A percentile compares a stretch with the other conserved stretches of the same genome.
phyloP scores from a whole-genome alignment of 2,329 filamentous ascomycete species.

The Aspergillus latus region DNA sequence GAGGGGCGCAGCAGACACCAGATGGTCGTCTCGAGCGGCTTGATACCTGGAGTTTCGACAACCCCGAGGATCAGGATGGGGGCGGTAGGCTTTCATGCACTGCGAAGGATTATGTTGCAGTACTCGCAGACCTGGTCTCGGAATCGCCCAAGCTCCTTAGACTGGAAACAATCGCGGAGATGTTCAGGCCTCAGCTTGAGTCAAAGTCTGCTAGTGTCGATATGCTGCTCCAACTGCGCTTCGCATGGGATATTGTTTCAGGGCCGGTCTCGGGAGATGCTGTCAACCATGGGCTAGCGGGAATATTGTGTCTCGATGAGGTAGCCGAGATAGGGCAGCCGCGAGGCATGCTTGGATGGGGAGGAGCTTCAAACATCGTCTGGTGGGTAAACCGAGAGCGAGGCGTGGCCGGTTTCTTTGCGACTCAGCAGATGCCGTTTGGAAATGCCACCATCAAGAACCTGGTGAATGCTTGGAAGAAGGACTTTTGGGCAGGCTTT shows the following conservation, averaged over 20 bases:
- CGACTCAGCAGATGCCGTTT: constrained; percentile 13
- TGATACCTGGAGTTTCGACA: not conserved
- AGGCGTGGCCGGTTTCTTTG: constrained; percentile 10
- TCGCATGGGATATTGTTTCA: constrained; percentile 2
- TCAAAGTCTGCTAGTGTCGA: not conserved
- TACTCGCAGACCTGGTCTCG: constrained; percentile 3
- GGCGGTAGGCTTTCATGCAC: constrained; percentile 1
- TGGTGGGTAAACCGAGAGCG: constrained; percentile 10
- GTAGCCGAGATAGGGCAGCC: constrained; percentile 9
- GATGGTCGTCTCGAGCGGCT: not conserved
- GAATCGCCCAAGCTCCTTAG: constrained; percentile 1
- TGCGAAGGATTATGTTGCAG: not conserved
- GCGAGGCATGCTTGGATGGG: constrained; percentile 5
- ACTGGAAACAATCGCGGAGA: not conserved
- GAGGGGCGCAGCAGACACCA: not conserved
- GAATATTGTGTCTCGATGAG: not conserved
- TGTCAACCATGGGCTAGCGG: constrained; percentile 10
- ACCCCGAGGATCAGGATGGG: constrained; percentile 4
- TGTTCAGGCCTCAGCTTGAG: constrained; percentile 7
- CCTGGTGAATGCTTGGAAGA: constrained; percentile 13
- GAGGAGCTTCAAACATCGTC: constrained; percentile 9
- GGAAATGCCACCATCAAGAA: constrained; percentile 6
- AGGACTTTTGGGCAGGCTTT: constrained; percentile 6
- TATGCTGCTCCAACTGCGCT: constrained; percentile 5
- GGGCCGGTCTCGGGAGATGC: constrained; percentile 3